These are phyloP conservation scores for Leishmania lainsoni DNA, from an alignment of 208 protist genomes.

Conservation along the genomic window DNA sequence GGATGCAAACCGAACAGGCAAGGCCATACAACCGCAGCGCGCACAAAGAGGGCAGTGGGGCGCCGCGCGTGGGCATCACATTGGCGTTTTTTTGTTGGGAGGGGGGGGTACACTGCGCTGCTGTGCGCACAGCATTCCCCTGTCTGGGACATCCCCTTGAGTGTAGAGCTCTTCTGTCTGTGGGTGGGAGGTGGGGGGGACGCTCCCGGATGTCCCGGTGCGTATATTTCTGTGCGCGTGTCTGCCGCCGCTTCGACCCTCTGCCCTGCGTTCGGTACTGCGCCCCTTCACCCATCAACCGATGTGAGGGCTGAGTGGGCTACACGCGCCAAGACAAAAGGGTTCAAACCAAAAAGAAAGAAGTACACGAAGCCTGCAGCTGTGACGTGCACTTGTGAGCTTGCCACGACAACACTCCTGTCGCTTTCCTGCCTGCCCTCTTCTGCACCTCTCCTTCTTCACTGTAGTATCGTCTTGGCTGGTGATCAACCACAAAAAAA, in stretches of 20 bases:
- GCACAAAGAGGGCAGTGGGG: background rate
- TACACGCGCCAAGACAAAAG: background rate
- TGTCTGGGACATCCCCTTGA: background rate
- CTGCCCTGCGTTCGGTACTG: background rate
- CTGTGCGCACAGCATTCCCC: background rate
- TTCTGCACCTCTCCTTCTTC: conserved; percentile 1
- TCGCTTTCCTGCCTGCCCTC: background rate
- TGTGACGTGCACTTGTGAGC: background rate
- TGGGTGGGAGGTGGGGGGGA: background rate
- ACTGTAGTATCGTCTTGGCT: conserved; percentile 30
- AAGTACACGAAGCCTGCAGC: background rate
- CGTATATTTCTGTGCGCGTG: background rate
- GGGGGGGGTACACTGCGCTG: background rate
- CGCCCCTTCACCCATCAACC: background rate
- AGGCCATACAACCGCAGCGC: background rate
- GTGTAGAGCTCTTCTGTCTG: background rate
- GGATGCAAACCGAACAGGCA: background rate
- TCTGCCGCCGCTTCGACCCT: background rate
- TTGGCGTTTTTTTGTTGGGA: background rate
- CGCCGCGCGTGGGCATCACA: background rate
- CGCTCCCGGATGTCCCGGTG: background rate
- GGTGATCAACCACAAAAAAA: conserved; percentile 26
- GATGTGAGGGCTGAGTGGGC: background rate
- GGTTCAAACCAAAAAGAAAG: too few species aligned
- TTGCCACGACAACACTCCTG: background rate